Evolutionary conservation across 257 asterid genomes (phyloP), one percentile per base, ranked within the genome.

Genomic region (Galeopsis tetrahit): DNA sequence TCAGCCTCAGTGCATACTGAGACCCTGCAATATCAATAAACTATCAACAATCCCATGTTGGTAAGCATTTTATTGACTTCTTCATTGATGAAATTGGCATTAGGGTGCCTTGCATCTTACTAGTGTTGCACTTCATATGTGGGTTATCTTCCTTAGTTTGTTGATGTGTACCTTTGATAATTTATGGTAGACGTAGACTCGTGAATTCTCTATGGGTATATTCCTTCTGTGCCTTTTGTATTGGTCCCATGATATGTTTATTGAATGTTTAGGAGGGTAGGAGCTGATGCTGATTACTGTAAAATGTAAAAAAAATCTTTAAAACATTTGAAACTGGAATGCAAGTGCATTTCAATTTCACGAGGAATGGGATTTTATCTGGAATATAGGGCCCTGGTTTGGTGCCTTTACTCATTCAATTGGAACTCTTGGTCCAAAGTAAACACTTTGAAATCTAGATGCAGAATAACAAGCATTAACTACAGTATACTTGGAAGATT

Each of bases 1-100:
- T 75, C 97, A 85, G 84, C 93, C 97, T 79, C 97, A 86, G 28
- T 53, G 59, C 62, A 46, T 76, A 10, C 53, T 76, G 42, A 86
- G 84, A 76, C 85, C 84, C 73, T 78, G 82, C 33, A 48, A 83
- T 32, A 43, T 82, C 31, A 83, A 74, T 75, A 85, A 77, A 68
- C 10, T 83, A 63, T 80, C 84, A 4, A 39, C 82, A 55, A 52
- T 82, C 56, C 71, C 78, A 17, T 67, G 72, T 53, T 75, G 92
- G 99, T 94, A 77, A 74, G 85, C 49, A 56, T 63, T 76, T 17
- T 59, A 21, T 40, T 2, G 68, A 42, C 1, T 65, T 7, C 8
- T 61, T 21, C 35, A 32, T 61, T 68, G 40, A 31, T 15, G 40
- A 40, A 53, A 39, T 28, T 56, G 10, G 46, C 59, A 55, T 63